Evolutionary conservation across 805 yeast species (phyloP).

Genomic region (Spathaspora gorwiae): DNA sequence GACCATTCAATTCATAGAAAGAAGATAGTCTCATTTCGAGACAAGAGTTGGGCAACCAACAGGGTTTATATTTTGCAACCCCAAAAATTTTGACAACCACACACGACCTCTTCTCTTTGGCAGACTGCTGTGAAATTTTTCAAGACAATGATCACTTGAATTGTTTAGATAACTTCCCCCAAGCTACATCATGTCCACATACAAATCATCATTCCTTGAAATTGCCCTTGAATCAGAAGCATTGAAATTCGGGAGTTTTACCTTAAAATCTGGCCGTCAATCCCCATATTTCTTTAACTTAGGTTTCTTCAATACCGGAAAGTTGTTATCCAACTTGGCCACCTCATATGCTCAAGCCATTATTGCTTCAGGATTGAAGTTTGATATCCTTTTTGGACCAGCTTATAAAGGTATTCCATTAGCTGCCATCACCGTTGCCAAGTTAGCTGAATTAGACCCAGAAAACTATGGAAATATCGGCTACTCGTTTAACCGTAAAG

Average conservation of each 20-base stretch:
- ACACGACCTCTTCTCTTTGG: constrained; percentile 1
- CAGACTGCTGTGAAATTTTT: no score
- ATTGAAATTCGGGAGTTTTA: constrained; percentile 81
- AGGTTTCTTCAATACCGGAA: constrained; percentile 85
- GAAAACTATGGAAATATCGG: constrained; percentile 67
- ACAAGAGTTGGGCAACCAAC: no score
- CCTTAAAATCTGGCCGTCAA: constrained; percentile 83
- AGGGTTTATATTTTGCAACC: neutral
- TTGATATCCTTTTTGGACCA: constrained; percentile 92
- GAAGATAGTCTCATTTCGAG: no score
- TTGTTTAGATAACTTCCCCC: no score
- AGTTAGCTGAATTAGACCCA: constrained; percentile 87
- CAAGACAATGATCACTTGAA: neutral
- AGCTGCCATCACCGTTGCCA: constrained; percentile 89
- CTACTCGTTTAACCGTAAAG: constrained; percentile 95
- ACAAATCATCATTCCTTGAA: constrained; percentile 68
- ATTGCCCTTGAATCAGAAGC: constrained; percentile 80
- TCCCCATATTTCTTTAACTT: constrained; percentile 97
- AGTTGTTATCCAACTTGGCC: constrained; percentile 73
- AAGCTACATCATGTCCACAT: constrained; percentile 11
- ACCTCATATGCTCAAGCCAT: constrained; percentile 87
- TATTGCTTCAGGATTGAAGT: constrained; percentile 72
- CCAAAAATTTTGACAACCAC: neutral
- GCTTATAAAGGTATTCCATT: constrained; percentile 97
- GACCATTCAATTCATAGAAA: no score